Base-by-base conservation (phyloP, 306 rosid species). In the Glycine latifolia region DNA sequence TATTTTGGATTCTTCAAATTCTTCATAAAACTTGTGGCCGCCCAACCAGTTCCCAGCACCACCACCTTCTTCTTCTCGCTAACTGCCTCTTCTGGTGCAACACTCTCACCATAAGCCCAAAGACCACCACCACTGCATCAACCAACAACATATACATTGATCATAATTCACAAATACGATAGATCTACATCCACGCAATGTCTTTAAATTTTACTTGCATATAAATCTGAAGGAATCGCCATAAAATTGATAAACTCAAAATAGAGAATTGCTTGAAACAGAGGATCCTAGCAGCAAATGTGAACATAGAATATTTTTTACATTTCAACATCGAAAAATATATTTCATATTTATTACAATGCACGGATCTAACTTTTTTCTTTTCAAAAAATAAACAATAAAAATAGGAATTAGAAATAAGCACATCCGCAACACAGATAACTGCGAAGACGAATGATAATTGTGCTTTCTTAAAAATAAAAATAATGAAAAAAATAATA, bases 1-100 rank as follows among this genome's bases (percentile, higher is more conserved):
- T 90, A 95, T 44, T 84, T 81, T 0, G 94, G 91, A 73, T 65
- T 82, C 7, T 87, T 83, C 12, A 95, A 83, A 85, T 87, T 91
- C 94, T 89, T 95, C 82, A 95, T 35, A 82, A 95, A 95, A 86
- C 96, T 93, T 5, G 99, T 95, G 44, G 90, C 93, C 16, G 96
- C 99, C 99, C 99, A 95, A 17, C 99, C 99, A n/a, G 98, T 95
- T 81, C 99, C 99, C 75, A 95, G 92, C 61, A 95, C 92, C 39
- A 95, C 96, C 78, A 95, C 97, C 80, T 89, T 95, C 85, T 92
- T 92, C 86, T 85, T 93, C 71, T 83, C 86, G 5, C 74, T 67
- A 56, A 77, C 92, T 26, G 15, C 87, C 50, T 52, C 85, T 76
- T 81, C 91, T 7, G 87, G 77, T 1, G 89, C n/a, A 20, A 31